phyloP scores from a whole-genome alignment of 2,329 filamentous ascomycete species.

The Pyrenophora graminea region DNA sequence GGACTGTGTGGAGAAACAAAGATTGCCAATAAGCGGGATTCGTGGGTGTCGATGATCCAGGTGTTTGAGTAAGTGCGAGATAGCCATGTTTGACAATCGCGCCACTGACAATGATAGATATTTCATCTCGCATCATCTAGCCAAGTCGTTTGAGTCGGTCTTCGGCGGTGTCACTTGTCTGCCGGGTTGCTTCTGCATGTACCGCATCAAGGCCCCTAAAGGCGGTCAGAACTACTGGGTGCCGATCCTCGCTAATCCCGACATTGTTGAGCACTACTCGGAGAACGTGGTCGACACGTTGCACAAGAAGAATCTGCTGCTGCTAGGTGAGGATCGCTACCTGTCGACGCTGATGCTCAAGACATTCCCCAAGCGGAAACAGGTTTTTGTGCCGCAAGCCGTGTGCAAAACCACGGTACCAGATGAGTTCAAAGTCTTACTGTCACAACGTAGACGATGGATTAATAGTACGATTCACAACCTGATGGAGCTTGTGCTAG shows the following conservation, averaged over 20 bases:
- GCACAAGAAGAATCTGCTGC: constrained; percentile 93
- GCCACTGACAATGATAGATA: constrained; percentile 58
- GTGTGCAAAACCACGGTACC: constrained; percentile 99
- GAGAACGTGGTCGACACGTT: constrained; percentile 98
- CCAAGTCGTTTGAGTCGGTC: constrained; percentile 96
- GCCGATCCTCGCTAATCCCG: constrained; percentile 95
- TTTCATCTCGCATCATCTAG: constrained; percentile 96
- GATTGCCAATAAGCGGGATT: constrained; percentile 96
- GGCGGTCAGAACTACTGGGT: constrained; percentile 99
- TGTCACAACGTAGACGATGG: constrained; percentile 95
- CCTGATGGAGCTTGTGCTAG: constrained; percentile 93
- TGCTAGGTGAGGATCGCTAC: constrained; percentile 92
- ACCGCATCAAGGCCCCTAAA: constrained; percentile 98
- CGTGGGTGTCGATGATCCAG: constrained; percentile 97
- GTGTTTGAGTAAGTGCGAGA: constrained; percentile 76
- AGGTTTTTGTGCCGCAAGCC: constrained; percentile 96
- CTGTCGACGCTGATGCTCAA: constrained; percentile 96
- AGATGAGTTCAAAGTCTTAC: constrained; percentile 85
- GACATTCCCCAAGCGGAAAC: constrained; percentile 98
- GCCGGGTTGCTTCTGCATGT: constrained; percentile 99
- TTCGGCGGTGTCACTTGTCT: constrained; percentile 99
- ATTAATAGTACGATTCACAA: constrained; percentile 99
- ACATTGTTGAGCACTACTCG: constrained; percentile 98
- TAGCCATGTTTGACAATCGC: constrained; percentile 22
- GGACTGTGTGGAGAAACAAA: constrained; percentile 98